Conservation (phyloP, 2,329 filamentous ascomycete species). For the Setomelanomma holmii region DNA sequence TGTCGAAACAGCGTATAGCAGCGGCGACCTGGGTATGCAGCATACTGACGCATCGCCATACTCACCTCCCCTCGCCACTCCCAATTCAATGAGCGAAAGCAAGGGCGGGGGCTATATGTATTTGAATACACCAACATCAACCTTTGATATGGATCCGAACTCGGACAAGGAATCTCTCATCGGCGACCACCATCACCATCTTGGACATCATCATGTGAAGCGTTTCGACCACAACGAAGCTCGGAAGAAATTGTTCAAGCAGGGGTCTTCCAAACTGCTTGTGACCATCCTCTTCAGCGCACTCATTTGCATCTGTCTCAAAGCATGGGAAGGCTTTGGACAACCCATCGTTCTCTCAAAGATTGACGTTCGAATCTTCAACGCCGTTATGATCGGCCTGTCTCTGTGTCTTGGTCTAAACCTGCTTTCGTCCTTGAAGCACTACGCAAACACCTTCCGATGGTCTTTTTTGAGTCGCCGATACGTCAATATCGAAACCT, state of each 20-base stretch:
- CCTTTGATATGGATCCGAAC: constrained; percentile 19
- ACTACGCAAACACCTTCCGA: constrained; percentile 42
- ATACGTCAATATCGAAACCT: constrained; percentile 43
- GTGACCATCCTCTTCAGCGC: constrained; percentile 41
- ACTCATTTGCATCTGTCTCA: constrained; percentile 35
- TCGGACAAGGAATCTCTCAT: constrained; percentile 29
- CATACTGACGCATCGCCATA: constrained; percentile 21
- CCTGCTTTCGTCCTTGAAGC: constrained; percentile 40
- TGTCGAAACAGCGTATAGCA: constrained; percentile 18
- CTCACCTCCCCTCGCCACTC: constrained; percentile 25
- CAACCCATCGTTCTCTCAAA: constrained; percentile 33
- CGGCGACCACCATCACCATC: constrained; percentile 13
- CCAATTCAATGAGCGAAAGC: constrained; percentile 14
- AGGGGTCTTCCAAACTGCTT: constrained; percentile 32
- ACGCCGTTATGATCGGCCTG: constrained; percentile 41
- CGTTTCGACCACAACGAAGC: constrained; percentile 42
- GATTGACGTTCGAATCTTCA: constrained; percentile 39
- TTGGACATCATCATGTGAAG: constrained; percentile 23
- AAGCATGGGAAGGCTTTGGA: constrained; percentile 39
- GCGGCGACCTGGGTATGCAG: constrained; percentile 33
- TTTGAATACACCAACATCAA: constrained; percentile 21
- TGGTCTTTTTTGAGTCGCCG: constrained; percentile 44
- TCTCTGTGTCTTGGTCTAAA: constrained; percentile 46
- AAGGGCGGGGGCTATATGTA: constrained; percentile 29
- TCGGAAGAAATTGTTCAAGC: constrained; percentile 36